These are phyloP conservation scores for Medicago arabica DNA, from an alignment of 306 rosid species.

Conservation along the genomic window DNA sequence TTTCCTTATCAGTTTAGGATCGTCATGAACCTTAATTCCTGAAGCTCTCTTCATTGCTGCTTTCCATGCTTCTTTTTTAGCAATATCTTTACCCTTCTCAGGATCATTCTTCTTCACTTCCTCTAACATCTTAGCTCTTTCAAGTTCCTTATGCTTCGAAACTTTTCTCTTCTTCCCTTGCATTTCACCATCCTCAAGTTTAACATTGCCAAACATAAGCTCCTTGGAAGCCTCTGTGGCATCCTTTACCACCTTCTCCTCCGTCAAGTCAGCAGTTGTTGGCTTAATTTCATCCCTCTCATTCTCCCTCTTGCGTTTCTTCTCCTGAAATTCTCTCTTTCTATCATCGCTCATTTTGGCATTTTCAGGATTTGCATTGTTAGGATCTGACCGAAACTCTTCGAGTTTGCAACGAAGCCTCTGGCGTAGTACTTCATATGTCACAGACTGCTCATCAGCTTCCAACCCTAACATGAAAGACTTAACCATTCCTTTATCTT, in stretches of 20 bases:
- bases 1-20: constrained; percentile 39
- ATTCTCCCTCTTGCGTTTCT: too few species aligned
- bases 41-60: constrained; percentile 41
- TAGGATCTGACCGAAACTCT: constrained; percentile 47
- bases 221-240: constrained; percentile 72
- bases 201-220: constrained; percentile 72
- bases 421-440: constrained; percentile 67
- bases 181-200: constrained; percentile 65
- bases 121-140: neutral
- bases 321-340: neutral
- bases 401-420: constrained; percentile 52
- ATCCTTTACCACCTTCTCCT: constrained; percentile 54
- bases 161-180: constrained; percentile 57
- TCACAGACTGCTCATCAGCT: constrained; percentile 55
- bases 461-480: constrained; percentile 52
- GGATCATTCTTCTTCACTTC: neutral
- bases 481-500: constrained; percentile 30
- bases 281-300: too few species aligned
- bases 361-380: constrained; percentile 37
- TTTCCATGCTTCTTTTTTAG: neutral
- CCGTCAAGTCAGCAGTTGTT: neutral
- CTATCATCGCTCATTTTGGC: constrained; percentile 44
- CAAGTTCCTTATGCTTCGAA: constrained; percentile 73
- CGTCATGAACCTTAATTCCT: constrained; percentile 80
- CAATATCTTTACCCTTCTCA: constrained; percentile 4